A percentile compares a stretch with the other conserved stretches of the same genome.
These are phyloP conservation scores for Cladosporium sp. DNA, from an alignment of 2,329 filamentous ascomycete genomes.

Conservation along the genomic window DNA sequence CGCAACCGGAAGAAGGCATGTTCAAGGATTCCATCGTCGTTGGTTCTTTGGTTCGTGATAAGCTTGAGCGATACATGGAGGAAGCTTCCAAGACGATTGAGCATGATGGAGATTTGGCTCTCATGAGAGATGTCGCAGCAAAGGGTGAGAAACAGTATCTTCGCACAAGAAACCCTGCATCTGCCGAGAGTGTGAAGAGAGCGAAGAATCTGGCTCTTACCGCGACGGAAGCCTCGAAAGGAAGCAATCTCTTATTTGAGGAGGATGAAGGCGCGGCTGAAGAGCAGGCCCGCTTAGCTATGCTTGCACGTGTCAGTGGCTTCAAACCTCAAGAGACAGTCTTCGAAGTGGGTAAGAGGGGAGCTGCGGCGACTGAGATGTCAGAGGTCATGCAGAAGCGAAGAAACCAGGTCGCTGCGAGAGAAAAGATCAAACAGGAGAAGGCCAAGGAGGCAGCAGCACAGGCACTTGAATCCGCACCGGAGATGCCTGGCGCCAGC, in stretches of 20 bases:
- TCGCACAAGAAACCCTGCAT: slow-evolving; percentile 84
- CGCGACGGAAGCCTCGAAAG: slow-evolving; percentile 63
- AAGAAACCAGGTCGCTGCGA: slow-evolving; percentile 63
- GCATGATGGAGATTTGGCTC: slow-evolving; percentile 69
- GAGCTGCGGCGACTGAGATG: slow-evolving; percentile 60
- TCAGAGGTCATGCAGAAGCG: slow-evolving; percentile 73
- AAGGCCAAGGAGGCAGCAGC: slow-evolving; percentile 25
- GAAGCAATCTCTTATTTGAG: slow-evolving; percentile 74
- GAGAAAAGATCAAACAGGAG: slow-evolving; percentile 36
- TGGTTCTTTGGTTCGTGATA: slow-evolving; percentile 68
- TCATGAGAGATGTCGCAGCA: slow-evolving; percentile 66
- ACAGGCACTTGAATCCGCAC: slow-evolving; percentile 3
- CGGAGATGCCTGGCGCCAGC: background rate
- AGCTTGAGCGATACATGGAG: slow-evolving; percentile 72
- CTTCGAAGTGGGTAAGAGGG: slow-evolving; percentile 83
- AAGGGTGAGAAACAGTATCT: slow-evolving; percentile 95
- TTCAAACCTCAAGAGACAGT: slow-evolving; percentile 91
- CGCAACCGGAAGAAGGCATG: slow-evolving; percentile 55
- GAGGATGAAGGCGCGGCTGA: slow-evolving; percentile 56
- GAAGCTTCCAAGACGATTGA: slow-evolving; percentile 75
- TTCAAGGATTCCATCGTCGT: slow-evolving; percentile 82
- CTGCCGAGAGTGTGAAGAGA: slow-evolving; percentile 82
- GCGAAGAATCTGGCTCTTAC: slow-evolving; percentile 66
- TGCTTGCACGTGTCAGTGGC: slow-evolving; percentile 83
- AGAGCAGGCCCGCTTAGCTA: slow-evolving; percentile 72